A percentile compares a stretch with the other conserved stretches of the same genome.
phyloP scores from a whole-genome alignment of 495 filamentous ascomycete species.

The Penicillium dipodomyicola region DNA sequence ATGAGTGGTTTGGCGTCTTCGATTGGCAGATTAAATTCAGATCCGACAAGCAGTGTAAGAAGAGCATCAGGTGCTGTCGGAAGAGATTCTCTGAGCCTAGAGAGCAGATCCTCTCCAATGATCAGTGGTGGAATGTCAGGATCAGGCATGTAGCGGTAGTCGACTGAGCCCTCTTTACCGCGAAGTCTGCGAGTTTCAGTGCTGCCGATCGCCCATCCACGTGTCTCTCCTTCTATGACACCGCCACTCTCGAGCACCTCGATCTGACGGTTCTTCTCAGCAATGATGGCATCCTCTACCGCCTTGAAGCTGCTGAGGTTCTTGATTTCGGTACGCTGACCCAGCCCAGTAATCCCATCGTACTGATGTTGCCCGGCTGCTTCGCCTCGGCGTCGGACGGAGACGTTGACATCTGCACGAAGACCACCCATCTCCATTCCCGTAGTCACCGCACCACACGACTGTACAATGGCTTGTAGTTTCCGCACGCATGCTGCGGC shows the following conservation, averaged over 20 bases:
- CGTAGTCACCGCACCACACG: conserved; percentile 75
- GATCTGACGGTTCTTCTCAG: conserved; percentile 89
- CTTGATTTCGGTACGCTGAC: conserved; percentile 95
- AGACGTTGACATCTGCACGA: conserved; percentile 94
- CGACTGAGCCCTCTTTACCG: conserved; percentile 95
- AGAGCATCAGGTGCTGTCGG: conserved; percentile 70
- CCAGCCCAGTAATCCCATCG: conserved; percentile 58
- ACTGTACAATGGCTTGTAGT: conserved; percentile 76
- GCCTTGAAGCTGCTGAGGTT: conserved; percentile 94
- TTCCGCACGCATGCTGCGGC: conserved; percentile 87
- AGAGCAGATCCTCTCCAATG: conserved; percentile 67
- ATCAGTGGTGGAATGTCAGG: conserved; percentile 81
- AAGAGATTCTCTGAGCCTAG: conserved; percentile 55
- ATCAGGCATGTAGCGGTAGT: conserved; percentile 98
- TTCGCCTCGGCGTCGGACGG: conserved; percentile 58
- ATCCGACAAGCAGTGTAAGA: conserved; percentile 53
- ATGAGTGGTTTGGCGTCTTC: conserved; percentile 87
- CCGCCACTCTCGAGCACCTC: conserved; percentile 74
- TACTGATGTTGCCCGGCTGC: conserved; percentile 49
- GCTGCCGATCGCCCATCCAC: conserved; percentile 83
- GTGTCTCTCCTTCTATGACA: conserved; percentile 78
- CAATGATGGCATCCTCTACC: conserved; percentile 87
- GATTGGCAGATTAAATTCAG: conserved; percentile 60
- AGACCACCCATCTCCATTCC: conserved; percentile 94
- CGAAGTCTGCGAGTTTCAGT: conserved; percentile 72